Conservation (phyloP, 2,329 filamentous ascomycete species). For the Cladosporium sp. region DNA sequence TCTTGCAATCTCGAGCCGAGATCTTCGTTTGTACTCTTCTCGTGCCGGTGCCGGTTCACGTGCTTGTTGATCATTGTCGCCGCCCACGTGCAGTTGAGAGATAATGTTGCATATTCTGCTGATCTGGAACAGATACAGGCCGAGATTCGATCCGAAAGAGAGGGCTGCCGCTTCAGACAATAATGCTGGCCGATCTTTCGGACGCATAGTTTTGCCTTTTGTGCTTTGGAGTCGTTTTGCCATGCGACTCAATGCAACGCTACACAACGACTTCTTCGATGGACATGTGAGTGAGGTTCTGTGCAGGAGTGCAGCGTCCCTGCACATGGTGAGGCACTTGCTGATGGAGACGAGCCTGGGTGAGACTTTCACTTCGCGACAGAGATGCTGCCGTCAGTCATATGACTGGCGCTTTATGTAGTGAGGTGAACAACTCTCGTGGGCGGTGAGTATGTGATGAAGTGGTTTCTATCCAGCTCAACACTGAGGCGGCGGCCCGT, state of each 20-base stretch:
- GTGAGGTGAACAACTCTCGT: too few species aligned
- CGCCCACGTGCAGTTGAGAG: not conserved
- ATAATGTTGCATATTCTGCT: not conserved
- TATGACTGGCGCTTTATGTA: not conserved
- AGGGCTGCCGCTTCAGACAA: not conserved
- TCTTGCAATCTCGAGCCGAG: not conserved
- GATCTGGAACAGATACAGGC: not conserved
- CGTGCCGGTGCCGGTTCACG: not conserved
- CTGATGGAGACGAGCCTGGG: not conserved
- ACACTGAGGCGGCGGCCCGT: not conserved
- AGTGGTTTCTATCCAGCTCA: too few species aligned
- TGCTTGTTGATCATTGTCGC: not conserved
- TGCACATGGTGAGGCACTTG: not conserved
- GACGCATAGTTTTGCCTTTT: not conserved
- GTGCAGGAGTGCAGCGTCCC: not conserved
- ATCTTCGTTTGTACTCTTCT: not conserved
- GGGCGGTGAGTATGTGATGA: too few species aligned
- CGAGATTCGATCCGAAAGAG: not conserved
- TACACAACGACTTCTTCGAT: not conserved
- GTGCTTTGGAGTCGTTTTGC: not conserved
- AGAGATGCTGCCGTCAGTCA: not conserved
- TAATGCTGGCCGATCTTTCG: not conserved
- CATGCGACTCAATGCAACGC: constrained; percentile 10
- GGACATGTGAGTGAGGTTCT: not conserved
- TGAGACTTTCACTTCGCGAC: not conserved